A percentile compares a stretch with the other conserved stretches of the same genome.
phyloP scores from a whole-genome alignment of 208 protist genomes.

The Leishmania aethiopica region DNA sequence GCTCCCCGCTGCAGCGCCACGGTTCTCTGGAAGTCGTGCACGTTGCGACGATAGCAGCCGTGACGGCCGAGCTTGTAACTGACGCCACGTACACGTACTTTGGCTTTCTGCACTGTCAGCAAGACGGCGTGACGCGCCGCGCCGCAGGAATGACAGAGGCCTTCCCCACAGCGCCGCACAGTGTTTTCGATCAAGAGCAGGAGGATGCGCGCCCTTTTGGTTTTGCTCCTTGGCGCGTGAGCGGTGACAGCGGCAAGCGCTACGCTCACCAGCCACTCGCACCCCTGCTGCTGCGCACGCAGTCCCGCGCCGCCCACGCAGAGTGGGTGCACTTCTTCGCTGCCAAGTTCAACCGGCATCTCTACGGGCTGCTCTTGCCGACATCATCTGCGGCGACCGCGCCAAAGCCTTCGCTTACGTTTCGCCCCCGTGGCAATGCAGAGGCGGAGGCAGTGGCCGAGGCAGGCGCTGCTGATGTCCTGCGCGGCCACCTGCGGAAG shows the following conservation, averaged over 20 bases:
- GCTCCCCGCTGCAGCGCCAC: not conserved
- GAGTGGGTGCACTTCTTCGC: slow-evolving; percentile 59
- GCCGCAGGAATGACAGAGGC: not conserved
- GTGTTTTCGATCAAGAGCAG: not conserved
- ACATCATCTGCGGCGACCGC: slow-evolving; percentile 9
- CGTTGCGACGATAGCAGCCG: not conserved
- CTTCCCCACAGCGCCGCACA: not conserved
- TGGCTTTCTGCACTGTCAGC: slow-evolving; percentile 25
- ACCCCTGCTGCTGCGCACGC: slow-evolving; percentile 48
- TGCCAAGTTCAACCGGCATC: slow-evolving; percentile 41
- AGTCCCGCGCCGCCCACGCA: slow-evolving; percentile 31
- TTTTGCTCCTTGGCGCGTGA: slow-evolving; percentile 14
- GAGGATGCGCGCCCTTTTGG: not conserved
- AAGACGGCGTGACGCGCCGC: not conserved
- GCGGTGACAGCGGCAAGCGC: not conserved
- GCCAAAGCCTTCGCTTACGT: not conserved
- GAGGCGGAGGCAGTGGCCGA: not conserved
- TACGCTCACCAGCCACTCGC: slow-evolving; percentile 16
- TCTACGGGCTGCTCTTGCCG: slow-evolving; percentile 54
- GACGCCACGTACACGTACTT: slow-evolving; percentile 2
- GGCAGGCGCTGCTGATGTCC: not conserved
- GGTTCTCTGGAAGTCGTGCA: slow-evolving; percentile 10
- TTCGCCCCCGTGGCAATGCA: not conserved
- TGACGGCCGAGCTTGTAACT: not conserved
- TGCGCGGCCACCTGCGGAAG: too few species aligned